Conservation (phyloP, 2,329 filamentous ascomycete genomes). For the Ascochyta fabae region DNA sequence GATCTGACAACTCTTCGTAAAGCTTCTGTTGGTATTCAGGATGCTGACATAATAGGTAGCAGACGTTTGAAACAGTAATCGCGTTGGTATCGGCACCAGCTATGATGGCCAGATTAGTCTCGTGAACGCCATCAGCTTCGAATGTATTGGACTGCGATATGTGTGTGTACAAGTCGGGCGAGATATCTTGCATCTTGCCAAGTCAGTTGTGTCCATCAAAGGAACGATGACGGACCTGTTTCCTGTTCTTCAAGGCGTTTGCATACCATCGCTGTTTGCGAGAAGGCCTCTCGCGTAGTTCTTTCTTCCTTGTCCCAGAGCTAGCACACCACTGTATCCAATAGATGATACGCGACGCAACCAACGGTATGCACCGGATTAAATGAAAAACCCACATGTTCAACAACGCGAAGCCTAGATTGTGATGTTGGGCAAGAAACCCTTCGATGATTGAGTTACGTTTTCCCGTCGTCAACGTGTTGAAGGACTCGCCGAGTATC, state of each 20-base stretch:
- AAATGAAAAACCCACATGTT: conserved; percentile 21
- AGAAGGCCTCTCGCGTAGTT: conserved; percentile 2
- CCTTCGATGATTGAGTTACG: conserved; percentile 13
- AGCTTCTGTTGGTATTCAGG: conserved; percentile 33
- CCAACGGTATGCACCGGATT: conserved; percentile 3
- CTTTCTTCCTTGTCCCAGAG: background rate
- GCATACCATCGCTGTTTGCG: conserved; percentile 14
- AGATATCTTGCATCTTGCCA: conserved; percentile 4
- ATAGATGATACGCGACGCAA: background rate
- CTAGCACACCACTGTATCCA: background rate
- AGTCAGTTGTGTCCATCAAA: background rate
- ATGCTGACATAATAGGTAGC: conserved; percentile 45
- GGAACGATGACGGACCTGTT: conserved; percentile 4
- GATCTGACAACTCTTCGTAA: conserved; percentile 13
- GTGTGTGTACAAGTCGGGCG: conserved; percentile 23
- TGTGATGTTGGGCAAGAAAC: conserved; percentile 14
- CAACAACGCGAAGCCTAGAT: conserved; percentile 14
- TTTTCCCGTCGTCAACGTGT: conserved; percentile 11
- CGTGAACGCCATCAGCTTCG: conserved; percentile 8
- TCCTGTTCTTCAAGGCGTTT: conserved; percentile 13
- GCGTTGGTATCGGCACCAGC: conserved; percentile 58
- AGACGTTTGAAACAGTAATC: conserved; percentile 58
- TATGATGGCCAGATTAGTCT: conserved; percentile 23
- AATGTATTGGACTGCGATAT: conserved; percentile 15
- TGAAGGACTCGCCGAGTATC: conserved; percentile 21